phyloP scores from a whole-genome alignment of 441 rosid genomes.

The Melianthus villosus region DNA sequence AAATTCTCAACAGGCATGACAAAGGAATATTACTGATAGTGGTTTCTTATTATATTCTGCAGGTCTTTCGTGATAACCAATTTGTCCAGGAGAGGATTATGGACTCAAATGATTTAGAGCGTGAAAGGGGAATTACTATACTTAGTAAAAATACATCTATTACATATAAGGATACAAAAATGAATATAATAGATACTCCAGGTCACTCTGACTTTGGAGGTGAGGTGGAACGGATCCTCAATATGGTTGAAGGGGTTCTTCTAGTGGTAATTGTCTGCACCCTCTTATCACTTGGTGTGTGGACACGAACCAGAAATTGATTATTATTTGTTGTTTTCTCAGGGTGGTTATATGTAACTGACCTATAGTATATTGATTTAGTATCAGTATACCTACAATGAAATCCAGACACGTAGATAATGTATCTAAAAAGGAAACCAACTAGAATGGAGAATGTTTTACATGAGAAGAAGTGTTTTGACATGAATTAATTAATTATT shows the following conservation, averaged over 20 bases:
- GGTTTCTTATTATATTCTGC: slow-evolving; percentile 10
- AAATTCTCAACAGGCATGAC: too few species aligned
- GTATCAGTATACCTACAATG: too few species aligned
- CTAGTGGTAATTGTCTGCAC: slow-evolving; percentile 52
- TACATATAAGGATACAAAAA: slow-evolving; percentile 64
- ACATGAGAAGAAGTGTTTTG: too few species aligned
- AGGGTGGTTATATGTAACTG: too few species aligned
- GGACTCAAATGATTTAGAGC: slow-evolving; percentile 95
- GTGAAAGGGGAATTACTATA: slow-evolving; percentile 94
- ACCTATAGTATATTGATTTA: too few species aligned
- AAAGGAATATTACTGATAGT: background rate
- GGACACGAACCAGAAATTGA: too few species aligned
- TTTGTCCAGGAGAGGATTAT: slow-evolving; percentile 76
- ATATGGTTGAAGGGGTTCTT: slow-evolving; percentile 98
- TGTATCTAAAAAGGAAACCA: too few species aligned
- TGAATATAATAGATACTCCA: slow-evolving; percentile 89
- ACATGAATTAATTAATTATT: too few species aligned
- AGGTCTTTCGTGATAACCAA: slow-evolving; percentile 92
- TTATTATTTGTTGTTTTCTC: too few species aligned
- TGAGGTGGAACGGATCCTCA: slow-evolving; percentile 94
- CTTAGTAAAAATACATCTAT: slow-evolving; percentile 93
- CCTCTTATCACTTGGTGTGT: slow-evolving; percentile 4
- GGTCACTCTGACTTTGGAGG: slow-evolving; percentile 99
- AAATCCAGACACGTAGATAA: too few species aligned
- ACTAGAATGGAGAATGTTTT: too few species aligned